Evolutionary conservation across 2,329 filamentous ascomycete species (phyloP), one percentile per base, ranked within the genome.

Genomic region (Verticillium tricorpus): DNA sequence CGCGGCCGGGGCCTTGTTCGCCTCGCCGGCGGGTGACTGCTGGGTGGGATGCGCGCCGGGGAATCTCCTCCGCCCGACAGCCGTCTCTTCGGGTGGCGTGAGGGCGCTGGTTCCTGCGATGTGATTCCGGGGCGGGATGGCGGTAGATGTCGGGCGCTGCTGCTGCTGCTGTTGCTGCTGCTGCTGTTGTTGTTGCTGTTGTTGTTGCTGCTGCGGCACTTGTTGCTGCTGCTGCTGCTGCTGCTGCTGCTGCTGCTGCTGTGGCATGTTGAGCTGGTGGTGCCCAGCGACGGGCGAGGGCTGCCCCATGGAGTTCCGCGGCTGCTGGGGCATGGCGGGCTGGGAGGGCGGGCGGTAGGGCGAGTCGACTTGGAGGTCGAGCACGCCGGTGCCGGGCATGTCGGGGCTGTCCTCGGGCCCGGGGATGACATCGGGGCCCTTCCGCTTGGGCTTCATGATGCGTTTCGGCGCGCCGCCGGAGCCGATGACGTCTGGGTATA

Each of bases 401-500:
- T 82, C 80, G 19, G 22, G 11, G 2, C 74, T 68, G n/a, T 82
- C 79, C 55, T 82, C 80, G 45, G 66, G 64, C 2, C 74, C 73
- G 2, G 74, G 72, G 50, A 80, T 72, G 9, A 74, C 77, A 39
- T 85, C 82, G 22, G 77, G 74, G 32, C 80, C 78, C 64, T 78
- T 80, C 12, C 83, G 74, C 62, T 82, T 75, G 11, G 82, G 80
- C 69, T 83, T 85, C 73, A 84, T 85, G 66, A 86, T 78, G 34
- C 84, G 80, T 69, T 86, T 86, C 0, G 84, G 84, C 1, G 83
- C 83, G 59, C 84, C 84, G 25, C 83, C 82, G 1, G 84, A 85
- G 12, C 84, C 84, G 54, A 86, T 77, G 9, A 87, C 84, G 61
- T 87, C 84, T 34, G 83, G 83, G 63, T 86, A 87, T 11, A 87